These are phyloP conservation scores for Picea glauca DNA, from an alignment of 75 land plant species.

Conservation along the genomic window DNA sequence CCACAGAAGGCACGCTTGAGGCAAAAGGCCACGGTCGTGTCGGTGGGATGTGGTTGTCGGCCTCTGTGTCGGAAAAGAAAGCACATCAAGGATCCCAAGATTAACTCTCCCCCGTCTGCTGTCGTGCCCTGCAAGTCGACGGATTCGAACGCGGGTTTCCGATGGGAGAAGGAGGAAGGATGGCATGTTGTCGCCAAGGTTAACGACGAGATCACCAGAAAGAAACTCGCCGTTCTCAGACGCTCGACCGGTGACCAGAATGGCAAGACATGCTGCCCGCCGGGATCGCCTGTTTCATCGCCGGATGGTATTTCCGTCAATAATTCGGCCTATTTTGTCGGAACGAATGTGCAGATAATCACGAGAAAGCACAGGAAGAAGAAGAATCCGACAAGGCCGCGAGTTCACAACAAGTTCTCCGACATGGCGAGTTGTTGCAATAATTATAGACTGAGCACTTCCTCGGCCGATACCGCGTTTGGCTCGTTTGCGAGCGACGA, in stretches of 20 bases:
- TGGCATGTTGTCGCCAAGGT: conserved; percentile 42
- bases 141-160: background rate
- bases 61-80: background rate
- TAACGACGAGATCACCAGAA: conserved; percentile 9
- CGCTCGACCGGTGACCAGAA: conserved; percentile 1
- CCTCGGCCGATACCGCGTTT: background rate
- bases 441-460: conserved; percentile 7
- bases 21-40: conserved; percentile 2
- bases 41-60: conserved; percentile 6
- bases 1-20: background rate
- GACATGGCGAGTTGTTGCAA: background rate
- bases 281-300: conserved; percentile 10
- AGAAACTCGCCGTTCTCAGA: conserved; percentile 16
- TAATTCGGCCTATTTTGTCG: conserved; percentile 9
- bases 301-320: background rate
- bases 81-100: background rate
- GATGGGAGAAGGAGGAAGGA: conserved; percentile 34
- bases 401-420: no score
- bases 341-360: background rate
- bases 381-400: background rate
- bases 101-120: background rate
- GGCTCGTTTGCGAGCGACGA: conserved; percentile 7
- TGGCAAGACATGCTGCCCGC: background rate
- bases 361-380: conserved; percentile 16
- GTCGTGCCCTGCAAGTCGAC: background rate